phyloP scores from a whole-genome alignment of 345 rosid genomes.

The Gossypium anomalum region DNA sequence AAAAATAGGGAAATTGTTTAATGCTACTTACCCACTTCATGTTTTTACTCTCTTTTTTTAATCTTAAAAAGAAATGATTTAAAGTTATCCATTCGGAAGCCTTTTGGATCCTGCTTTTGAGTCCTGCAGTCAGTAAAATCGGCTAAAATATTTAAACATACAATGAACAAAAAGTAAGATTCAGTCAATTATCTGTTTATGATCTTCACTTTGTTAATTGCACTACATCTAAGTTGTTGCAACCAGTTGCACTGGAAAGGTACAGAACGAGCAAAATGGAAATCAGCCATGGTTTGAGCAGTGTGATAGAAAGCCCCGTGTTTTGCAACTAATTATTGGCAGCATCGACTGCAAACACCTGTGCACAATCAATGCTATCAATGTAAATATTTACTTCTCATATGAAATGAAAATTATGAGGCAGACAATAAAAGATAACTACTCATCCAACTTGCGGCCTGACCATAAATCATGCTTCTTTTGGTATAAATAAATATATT shows the following conservation, averaged over 20 bases:
- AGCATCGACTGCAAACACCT: constrained; percentile 91
- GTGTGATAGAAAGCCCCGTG: constrained; percentile 83
- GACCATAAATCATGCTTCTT: constrained; percentile 34
- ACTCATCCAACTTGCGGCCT: too few relatives aligned
- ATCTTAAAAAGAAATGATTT: neutral
- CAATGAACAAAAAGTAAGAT: constrained; percentile 17
- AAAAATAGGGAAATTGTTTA: neutral
- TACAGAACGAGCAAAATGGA: neutral
- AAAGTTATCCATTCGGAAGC: neutral
- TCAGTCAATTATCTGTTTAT: too few relatives aligned
- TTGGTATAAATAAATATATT: constrained; percentile 57
- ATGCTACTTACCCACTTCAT: neutral
- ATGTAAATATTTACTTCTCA: neutral
- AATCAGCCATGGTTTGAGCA: constrained; percentile 79
- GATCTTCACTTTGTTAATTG: constrained; percentile 93
- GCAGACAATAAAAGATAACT: neutral
- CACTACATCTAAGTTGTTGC: constrained; percentile 68
- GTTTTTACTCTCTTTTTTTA: neutral
- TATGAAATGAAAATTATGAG: too few relatives aligned
- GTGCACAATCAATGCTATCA: neutral
- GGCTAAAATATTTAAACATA: neutral
- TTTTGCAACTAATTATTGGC: constrained; percentile 71
- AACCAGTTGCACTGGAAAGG: constrained; percentile 62
- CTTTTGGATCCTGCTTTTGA: too few relatives aligned
- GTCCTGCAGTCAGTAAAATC: too few relatives aligned